Percentiles rank a stretch among this genome's conserved stretches.
Conservation (phyloP, 176 grass and related monocot genomes). For the Zoysia pacifica region DNA sequence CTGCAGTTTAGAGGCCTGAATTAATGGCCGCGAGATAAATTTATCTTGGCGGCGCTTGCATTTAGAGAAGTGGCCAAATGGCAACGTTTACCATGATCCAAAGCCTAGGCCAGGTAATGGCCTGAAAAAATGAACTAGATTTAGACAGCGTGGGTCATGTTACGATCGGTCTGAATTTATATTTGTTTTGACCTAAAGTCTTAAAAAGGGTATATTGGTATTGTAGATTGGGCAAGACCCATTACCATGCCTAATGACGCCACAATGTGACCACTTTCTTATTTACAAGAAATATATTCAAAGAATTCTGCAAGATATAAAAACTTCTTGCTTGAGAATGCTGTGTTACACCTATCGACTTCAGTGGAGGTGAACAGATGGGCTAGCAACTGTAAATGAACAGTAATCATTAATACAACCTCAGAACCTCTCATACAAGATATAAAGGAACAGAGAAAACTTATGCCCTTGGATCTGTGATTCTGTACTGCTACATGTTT, state of each 20-base stretch:
- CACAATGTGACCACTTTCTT: conserved; percentile 43
- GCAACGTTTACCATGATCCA: conserved; percentile 9
- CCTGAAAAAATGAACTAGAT: too few relatives aligned
- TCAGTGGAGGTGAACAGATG: neutral
- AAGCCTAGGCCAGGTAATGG: too few relatives aligned
- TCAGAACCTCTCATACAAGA: conserved; percentile 44
- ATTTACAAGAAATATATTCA: neutral
- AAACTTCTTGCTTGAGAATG: conserved; percentile 7
- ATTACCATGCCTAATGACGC: neutral
- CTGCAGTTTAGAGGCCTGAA: neutral
- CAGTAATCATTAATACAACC: conserved; percentile 36
- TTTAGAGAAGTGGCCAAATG: neutral
- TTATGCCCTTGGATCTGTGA: conserved; percentile 7
- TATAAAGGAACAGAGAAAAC: conserved; percentile 25
- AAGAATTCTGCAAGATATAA: conserved; percentile 15
- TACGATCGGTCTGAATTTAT: too few relatives aligned
- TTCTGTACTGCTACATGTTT: conserved; percentile 30
- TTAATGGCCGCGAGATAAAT: neutral
- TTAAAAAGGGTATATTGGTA: too few relatives aligned
- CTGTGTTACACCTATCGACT: conserved; percentile 3
- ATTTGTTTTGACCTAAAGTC: too few relatives aligned
- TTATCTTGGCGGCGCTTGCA: neutral
- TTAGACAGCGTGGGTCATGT: too few relatives aligned
- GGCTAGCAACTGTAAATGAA: conserved; percentile 13
- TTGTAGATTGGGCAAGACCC: too few relatives aligned